A percentile compares a stretch with the other conserved stretches of the same genome.
phyloP scores from a whole-genome alignment of 345 rosid genomes.

The Moricandia arvensis region DNA sequence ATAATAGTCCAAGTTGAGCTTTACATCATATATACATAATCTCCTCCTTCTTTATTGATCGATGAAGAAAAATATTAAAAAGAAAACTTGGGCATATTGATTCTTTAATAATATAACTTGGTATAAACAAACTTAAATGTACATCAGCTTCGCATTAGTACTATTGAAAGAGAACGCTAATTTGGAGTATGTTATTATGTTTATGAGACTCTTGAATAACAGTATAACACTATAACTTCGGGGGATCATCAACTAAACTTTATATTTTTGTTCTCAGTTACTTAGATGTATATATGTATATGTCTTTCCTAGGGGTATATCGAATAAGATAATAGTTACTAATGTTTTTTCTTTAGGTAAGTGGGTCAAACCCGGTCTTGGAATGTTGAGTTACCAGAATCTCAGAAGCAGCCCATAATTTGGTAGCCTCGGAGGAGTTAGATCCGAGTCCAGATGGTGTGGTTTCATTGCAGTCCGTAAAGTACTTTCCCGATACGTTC shows the following conservation, averaged over 20 bases:
- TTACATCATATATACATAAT: not conserved
- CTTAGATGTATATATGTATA: not conserved
- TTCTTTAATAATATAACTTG: not conserved
- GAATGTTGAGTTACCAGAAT: conserved; percentile 64
- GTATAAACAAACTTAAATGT: conserved; percentile 22
- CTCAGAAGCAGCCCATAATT: conserved; percentile 84
- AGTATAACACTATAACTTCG: no score
- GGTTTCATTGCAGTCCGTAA: conserved; percentile 88
- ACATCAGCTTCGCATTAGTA: conserved; percentile 8
- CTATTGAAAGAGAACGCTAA: not conserved
- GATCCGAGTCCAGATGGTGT: conserved; percentile 68
- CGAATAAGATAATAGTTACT: conserved; percentile 2
- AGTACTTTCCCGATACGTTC: conserved; percentile 71
- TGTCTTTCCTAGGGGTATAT: conserved; percentile 17
- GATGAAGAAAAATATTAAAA: not conserved
- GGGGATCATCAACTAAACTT: conserved; percentile 9
- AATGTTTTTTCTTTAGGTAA: conserved; percentile 5
- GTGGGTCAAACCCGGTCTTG: conserved; percentile 47
- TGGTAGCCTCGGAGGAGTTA: conserved; percentile 63
- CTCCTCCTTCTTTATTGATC: not conserved
- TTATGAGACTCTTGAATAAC: no score
- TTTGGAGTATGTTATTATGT: no score
- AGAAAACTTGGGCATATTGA: not conserved
- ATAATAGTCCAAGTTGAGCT: conserved; percentile 17
- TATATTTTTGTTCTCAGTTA: not conserved